Evolutionary conservation across 305 asterid genomes (phyloP), one percentile per base, ranked within the genome.

Genomic region (Salvia sclarea): DNA sequence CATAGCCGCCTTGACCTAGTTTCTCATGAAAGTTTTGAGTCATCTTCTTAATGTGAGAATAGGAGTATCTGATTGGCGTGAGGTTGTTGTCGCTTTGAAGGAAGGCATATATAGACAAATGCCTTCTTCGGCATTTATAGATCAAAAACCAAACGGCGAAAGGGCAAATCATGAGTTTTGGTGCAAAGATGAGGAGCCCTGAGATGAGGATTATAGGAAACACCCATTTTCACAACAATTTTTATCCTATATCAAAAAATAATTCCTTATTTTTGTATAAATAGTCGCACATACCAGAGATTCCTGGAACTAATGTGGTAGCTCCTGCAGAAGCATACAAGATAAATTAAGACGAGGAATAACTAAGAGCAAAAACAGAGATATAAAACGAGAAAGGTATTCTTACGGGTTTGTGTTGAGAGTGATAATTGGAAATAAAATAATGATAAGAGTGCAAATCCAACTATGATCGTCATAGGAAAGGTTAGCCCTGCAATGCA

Each of bases 1-100:
- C 71, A 0, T 12, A 66, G 3, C 71, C 71, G 1, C 71, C 71
- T 66, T 66, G 40, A 2, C 62, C 71, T 13, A 66, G 17, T 66
- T 66, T 52, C 1, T 66, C 41, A 13, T 4, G 52, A 9, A 66
- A 66, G 14, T 16, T 22, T 37, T 11, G 10, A 0, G 71, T 66
- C 40, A 66, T 52, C 40, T 53, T 66, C 38, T 52, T 66, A 12
- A 66, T 50, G 35, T 66, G 16, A 1, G 71, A 66, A n/a, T 66
- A 63, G 6, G 68, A 63, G 17, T 63, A 63, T 16, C 68, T 44
- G 10, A 63, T 63, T 31, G 68, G 68, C 21, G n/a, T 25, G 17
- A 66, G 61, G 21, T 66, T 35, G 40, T 35, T 33, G 25, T 66
- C 62, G 14, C 71, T 50, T 25, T 22, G 53, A 12, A 66, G 13